Conservation (phyloP, 2,329 filamentous ascomycete species). For the Colletotrichum cereale region DNA sequence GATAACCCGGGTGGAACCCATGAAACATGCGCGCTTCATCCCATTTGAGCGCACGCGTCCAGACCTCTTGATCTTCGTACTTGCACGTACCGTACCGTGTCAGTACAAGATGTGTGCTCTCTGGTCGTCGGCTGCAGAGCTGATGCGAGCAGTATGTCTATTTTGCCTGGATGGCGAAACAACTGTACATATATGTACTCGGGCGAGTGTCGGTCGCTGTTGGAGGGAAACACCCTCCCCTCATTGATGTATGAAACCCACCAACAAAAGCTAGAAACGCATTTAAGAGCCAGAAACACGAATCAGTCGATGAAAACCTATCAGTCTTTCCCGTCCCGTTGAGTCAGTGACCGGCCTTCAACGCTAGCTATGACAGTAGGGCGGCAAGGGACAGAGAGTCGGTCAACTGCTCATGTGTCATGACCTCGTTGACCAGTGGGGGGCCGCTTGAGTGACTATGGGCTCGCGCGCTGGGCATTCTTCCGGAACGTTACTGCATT, state of each 20-base stretch:
- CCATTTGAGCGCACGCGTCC: slow-evolving; percentile 16
- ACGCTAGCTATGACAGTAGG: slow-evolving; percentile 19
- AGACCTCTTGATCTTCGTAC: not conserved
- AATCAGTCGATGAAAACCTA: slow-evolving; percentile 28
- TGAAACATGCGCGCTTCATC: slow-evolving; percentile 39
- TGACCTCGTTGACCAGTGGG: slow-evolving; percentile 34
- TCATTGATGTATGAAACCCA: slow-evolving; percentile 38
- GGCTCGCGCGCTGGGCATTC: slow-evolving; percentile 23
- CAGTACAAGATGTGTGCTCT: not conserved
- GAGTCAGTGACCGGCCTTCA: slow-evolving; percentile 26
- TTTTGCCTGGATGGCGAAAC: slow-evolving; percentile 8
- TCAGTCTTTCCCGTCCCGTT: slow-evolving; percentile 24
- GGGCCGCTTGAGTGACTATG: slow-evolving; percentile 28
- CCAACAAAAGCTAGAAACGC: slow-evolving; percentile 30
- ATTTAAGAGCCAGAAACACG: slow-evolving; percentile 18
- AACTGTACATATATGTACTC: slow-evolving; percentile 9
- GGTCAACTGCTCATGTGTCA: slow-evolving; percentile 35
- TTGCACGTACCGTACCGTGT: slow-evolving; percentile 5
- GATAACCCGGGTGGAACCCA: slow-evolving; percentile 8
- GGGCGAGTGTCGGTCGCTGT: not conserved
- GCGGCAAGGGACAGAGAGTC: slow-evolving; percentile 18
- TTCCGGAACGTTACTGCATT: slow-evolving; percentile 27
- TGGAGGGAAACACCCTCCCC: slow-evolving; percentile 37
- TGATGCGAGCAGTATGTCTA: slow-evolving; percentile 18
- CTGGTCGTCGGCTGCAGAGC: slow-evolving; percentile 10